phyloP scores from a whole-genome alignment of 257 asterid genomes.

The Lycium barbarum region DNA sequence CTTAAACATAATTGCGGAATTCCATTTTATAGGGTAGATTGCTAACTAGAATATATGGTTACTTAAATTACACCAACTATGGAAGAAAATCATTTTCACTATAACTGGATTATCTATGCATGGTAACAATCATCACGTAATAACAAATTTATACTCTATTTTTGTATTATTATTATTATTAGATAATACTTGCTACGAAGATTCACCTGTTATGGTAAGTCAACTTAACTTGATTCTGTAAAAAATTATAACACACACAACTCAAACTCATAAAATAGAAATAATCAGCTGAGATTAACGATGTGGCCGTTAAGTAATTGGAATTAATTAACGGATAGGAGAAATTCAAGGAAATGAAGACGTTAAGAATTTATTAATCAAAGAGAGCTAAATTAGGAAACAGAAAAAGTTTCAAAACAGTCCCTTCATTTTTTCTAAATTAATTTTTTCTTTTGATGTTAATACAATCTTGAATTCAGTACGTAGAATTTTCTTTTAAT shows the following conservation, averaged over 20 bases:
- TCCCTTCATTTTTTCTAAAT: background rate
- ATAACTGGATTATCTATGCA: too few relatives aligned
- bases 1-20: background rate
- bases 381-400: background rate
- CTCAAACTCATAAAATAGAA: too few relatives aligned
- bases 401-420: too few relatives aligned
- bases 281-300: background rate
- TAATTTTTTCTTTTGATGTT: too few relatives aligned
- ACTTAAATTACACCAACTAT: background rate
- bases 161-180: too few relatives aligned
- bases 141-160: too few relatives aligned
- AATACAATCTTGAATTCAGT: background rate
- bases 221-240: too few relatives aligned
- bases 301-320: background rate
- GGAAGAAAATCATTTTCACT: background rate
- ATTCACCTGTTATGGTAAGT: too few relatives aligned
- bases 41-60: background rate
- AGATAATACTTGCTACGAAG: too few relatives aligned
- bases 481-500: background rate
- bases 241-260: too few relatives aligned
- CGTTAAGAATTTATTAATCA: background rate
- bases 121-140: too few relatives aligned
- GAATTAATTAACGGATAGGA: background rate
- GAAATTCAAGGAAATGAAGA: slow-evolving; percentile 7
- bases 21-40: background rate